Percentiles rank a stretch among this genome's conserved stretches.
Evolutionary conservation across 2,329 filamentous ascomycete genomes (phyloP).

Genomic region (Neonectria coccinea): DNA sequence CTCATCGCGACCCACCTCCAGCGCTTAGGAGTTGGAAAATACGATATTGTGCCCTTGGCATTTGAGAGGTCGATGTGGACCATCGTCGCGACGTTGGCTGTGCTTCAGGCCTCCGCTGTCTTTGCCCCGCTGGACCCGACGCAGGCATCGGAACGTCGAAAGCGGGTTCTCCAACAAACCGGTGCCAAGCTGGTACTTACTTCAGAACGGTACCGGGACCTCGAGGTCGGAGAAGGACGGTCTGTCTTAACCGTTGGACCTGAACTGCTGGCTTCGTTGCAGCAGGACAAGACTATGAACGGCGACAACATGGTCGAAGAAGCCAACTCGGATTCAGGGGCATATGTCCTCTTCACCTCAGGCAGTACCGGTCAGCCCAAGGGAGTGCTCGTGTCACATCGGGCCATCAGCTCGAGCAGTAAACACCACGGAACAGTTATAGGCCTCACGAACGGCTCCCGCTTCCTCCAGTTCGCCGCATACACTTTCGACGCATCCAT

Average conservation of each 20-base stretch:
- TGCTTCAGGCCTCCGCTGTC: neutral
- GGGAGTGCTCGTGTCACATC: constrained; percentile 24
- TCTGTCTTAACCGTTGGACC: constrained; percentile 15
- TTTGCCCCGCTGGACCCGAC: constrained; percentile 4
- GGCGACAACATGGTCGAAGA: neutral
- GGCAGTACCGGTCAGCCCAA: constrained; percentile 18
- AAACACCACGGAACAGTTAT: constrained; percentile 12
- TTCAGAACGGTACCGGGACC: constrained; percentile 7
- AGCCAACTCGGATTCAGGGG: constrained; percentile 10
- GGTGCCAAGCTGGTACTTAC: neutral
- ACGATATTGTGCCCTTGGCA: neutral
- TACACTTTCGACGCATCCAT: constrained; percentile 29
- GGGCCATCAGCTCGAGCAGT: constrained; percentile 20
- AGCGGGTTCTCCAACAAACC: neutral
- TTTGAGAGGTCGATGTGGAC: constrained; percentile 17
- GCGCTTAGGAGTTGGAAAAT: neutral
- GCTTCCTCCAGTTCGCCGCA: constrained; percentile 24
- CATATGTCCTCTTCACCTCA: constrained; percentile 10
- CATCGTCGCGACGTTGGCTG: neutral
- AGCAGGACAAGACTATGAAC: neutral
- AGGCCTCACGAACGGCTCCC: constrained; percentile 11
- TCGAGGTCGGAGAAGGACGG: constrained; percentile 14
- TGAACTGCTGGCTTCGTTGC: constrained; percentile 2
- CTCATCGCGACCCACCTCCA: neutral
- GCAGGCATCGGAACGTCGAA: neutral